A percentile compares a stretch with the other conserved stretches of the same genome.
Conservation (phyloP, 345 rosid genomes). For the Eucalyptus urophylla region DNA sequence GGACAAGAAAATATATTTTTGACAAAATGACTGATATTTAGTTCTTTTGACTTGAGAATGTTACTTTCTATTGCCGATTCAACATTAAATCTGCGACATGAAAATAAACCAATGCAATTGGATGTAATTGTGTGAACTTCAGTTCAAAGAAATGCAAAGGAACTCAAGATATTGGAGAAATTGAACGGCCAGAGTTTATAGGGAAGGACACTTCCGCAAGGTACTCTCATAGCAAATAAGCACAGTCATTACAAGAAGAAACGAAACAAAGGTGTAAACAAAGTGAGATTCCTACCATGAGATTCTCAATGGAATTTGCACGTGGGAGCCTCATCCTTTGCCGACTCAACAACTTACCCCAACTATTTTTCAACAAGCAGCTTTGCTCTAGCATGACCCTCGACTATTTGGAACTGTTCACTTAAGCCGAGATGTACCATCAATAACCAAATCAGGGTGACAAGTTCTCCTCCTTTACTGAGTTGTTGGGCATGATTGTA, state of each 20-base stretch:
- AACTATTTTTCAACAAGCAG: not conserved
- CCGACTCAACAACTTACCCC: not conserved
- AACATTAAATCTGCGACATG: not conserved
- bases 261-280: not conserved
- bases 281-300: not conserved
- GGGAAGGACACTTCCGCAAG: not conserved
- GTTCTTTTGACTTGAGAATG: not conserved
- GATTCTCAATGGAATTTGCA: not conserved
- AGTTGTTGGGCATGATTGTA: not conserved
- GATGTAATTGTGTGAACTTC: not conserved
- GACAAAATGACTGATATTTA: not conserved
- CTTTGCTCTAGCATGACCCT: not conserved
- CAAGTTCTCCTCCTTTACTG: not conserved
- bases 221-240: not conserved
- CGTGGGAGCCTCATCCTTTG: not conserved
- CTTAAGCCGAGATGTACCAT: not conserved
- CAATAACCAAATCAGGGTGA: not conserved
- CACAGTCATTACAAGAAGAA: not conserved
- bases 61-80: not conserved
- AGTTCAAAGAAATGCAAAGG: not conserved
- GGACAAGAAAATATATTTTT: not conserved
- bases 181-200: not conserved
- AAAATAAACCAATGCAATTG: not conserved
- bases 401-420: not conserved
- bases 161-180: not conserved